phyloP scores from a whole-genome alignment of 208 protist species.

The Acanthamoeba sp. region DNA sequence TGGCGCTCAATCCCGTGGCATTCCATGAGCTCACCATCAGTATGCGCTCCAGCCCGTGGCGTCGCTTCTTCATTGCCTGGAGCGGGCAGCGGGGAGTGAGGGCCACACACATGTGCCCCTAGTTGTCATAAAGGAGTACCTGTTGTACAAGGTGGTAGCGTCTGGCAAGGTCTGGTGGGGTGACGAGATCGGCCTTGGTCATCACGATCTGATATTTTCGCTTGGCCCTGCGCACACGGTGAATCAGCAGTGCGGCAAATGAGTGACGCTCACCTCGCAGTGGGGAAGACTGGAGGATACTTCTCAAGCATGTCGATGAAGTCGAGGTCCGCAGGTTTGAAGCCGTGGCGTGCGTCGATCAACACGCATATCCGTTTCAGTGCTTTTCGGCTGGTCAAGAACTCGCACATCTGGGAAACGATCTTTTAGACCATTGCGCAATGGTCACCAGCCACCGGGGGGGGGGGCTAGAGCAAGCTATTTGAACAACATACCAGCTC shows the following conservation, averaged over 20 bases:
- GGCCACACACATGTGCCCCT: too few species aligned
- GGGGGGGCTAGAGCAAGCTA: background rate
- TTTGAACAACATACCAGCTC: background rate
- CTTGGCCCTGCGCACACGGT: background rate
- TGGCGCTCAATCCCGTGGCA: background rate
- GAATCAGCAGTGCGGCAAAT: too few species aligned
- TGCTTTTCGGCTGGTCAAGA: background rate
- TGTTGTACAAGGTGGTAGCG: background rate
- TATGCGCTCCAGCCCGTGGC: background rate
- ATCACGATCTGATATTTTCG: conserved; percentile 18
- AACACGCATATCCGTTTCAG: conserved; percentile 42
- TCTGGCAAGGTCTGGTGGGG: background rate
- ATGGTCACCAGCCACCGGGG: background rate
- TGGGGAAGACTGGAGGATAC: background rate
- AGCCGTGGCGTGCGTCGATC: conserved; percentile 21
- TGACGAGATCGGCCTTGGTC: background rate
- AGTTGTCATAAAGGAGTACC: background rate
- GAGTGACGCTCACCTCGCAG: background rate
- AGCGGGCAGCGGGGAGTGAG: too few species aligned
- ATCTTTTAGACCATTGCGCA: too few species aligned
- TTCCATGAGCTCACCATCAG: conserved; percentile 40
- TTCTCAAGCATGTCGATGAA: conserved; percentile 29
- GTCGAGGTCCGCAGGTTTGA: background rate
- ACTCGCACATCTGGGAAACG: background rate
- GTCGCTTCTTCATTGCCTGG: background rate